Percentiles rank a stretch among this genome's conserved stretches.
phyloP scores from a whole-genome alignment of 352 stramenopile genomes.

The Vaucheria bursata region DNA sequence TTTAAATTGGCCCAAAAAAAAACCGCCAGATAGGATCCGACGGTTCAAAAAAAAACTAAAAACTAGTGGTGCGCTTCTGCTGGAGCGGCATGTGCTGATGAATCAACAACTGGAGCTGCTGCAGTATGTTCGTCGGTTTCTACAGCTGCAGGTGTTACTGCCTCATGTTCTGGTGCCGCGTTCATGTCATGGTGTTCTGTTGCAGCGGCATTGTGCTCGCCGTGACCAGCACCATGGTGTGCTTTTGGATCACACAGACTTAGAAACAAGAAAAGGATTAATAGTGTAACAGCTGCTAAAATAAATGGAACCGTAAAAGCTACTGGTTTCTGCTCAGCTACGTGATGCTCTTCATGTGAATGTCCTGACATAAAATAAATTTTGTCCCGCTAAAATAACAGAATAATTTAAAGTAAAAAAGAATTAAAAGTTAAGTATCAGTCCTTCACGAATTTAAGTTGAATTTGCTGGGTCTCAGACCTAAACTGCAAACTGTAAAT shows the following conservation, averaged over 20 bases:
- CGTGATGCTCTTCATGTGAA: background rate
- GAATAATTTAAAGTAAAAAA: slow-evolving; percentile 3
- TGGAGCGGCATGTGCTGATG: background rate
- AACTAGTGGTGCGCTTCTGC: background rate
- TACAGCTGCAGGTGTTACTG: background rate
- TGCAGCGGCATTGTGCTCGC: background rate
- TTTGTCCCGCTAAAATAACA: background rate
- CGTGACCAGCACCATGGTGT: background rate
- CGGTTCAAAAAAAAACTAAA: background rate
- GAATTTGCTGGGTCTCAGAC: background rate
- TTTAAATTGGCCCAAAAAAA: slow-evolving; percentile 5
- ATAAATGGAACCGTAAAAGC: background rate
- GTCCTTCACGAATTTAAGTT: background rate
- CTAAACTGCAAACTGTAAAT: background rate
- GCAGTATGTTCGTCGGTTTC: background rate
- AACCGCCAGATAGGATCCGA: background rate
- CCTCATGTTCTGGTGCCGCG: background rate
- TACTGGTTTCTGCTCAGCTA: background rate
- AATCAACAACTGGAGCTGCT: background rate
- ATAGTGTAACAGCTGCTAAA: background rate
- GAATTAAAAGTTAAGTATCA: background rate
- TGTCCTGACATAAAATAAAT: background rate
- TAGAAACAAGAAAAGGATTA: background rate
- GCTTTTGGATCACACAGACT: background rate
- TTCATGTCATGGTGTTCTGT: background rate